Evolutionary conservation across 331 rosid species (phyloP), one percentile per base, ranked within the genome.

Genomic region (Acacia concinna): DNA sequence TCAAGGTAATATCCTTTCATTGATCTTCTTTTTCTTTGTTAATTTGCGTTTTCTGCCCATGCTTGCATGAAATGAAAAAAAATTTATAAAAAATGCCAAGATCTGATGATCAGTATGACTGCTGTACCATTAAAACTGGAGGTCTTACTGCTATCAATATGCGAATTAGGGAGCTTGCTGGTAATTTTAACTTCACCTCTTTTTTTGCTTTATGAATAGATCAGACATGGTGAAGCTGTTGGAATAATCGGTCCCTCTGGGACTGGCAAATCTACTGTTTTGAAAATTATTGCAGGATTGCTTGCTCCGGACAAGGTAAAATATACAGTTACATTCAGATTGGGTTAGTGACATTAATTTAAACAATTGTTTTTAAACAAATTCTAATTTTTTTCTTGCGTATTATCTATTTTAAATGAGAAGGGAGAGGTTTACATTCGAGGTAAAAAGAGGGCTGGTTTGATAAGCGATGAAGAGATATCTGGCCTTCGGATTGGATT

Each of bases 201-300:
- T 63, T 44, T 31, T 27, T 54, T 17, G 49, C 67, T 21, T 47
- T 23, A 60, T 79, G 59, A 85, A 83, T 86, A 93, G 99, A 96
- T 96, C 82, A 93, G 95, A 77, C 91, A 89, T 87, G 98, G 99
- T 13, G 99, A 96, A 89, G 97, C 99, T 71, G 98, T 96, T 85
- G 99, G 98, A 75, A 92, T 93, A 79, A 96, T 96, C 73, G 99
- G 99, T 78, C 99, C 99, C 70, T 96, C 99, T 79, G 99, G 99
- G 73, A 96, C 99, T 3, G 99, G 99, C 8, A 96, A 96, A 83
- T 96, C 99, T 37, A 93, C 99, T 21, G 84, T 89, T 83, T 78
- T 96, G 81, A 96, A 93, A 88, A 96, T 96, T 59, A 86, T 93
- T 37, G 98, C 99, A 12, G 99, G 99, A 74, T 96, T 96, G 83